Base-by-base conservation (phyloP, 2,329 filamentous ascomycete genomes). In the Penicillium sp. region DNA sequence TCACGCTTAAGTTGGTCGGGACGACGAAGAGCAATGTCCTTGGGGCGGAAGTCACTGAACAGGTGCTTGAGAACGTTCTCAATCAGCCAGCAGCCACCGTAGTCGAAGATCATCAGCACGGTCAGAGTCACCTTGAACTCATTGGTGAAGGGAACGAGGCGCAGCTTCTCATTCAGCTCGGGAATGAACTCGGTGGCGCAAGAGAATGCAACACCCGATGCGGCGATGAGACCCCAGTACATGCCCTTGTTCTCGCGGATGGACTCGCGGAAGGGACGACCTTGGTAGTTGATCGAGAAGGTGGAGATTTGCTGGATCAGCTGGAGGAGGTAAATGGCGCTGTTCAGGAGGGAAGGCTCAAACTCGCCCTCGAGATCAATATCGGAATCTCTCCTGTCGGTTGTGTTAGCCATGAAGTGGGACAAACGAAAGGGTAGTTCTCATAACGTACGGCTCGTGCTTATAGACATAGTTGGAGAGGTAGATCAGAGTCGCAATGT, bases 251-350 rank as follows among this genome's bases (percentile, higher is more conserved):
- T 99, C 79, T 97, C 94, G 5, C 89, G 88, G 64, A 99, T 91
- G 23, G 89, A 90, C 78, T 99, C 94, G 59, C 94, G 90, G 88
- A 99, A 99, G 13, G 94, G 94, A 10, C 94, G 89, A 58, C 94
- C 94, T 77, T 99, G 94, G 81, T 99, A 99, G 81, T 99, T 99
- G 81, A 99, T 96, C 60, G 94, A 92, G 70, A 99, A 99, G 3
- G 94, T 99, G 25, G 92, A 97, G 71, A 99, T 96, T 76, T 99
- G 94, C 76, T 99, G 94, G 75, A 99, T 97, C 50, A 99, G 87
- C 71, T 97, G 94, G 40, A 99, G 85, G 27, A 99, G 89, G 76
- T 97, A 99, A 66, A 99, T 91, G 55, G 94, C 94, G 47, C 89
- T 94, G 82, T 99, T 99, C 72, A 99, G 87, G 9, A 99, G 85